Evolutionary conservation across 768 basidiomycete species (phyloP).

Genomic region (Lactifluus volemus): DNA sequence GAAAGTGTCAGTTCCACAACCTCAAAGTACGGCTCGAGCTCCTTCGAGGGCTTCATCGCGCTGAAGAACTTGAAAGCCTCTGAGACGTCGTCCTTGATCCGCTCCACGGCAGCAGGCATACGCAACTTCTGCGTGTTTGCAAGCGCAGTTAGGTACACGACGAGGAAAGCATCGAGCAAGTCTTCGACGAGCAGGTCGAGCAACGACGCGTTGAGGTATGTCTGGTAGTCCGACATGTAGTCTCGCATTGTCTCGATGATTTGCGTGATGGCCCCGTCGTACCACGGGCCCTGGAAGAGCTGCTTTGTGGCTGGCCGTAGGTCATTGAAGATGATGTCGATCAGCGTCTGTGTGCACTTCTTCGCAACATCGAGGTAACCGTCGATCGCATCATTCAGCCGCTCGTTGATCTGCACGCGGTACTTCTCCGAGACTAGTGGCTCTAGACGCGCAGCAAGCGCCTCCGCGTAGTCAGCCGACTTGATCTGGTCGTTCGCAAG

Average conservation of each 20-base stretch:
- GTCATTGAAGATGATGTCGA: slow-evolving; percentile 93
- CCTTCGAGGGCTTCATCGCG: slow-evolving; percentile 64
- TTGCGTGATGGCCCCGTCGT: slow-evolving; percentile 79
- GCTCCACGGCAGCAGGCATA: slow-evolving; percentile 78
- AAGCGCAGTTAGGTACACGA: slow-evolving; percentile 83
- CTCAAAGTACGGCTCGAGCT: slow-evolving; percentile 77
- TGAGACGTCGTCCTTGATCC: slow-evolving; percentile 74
- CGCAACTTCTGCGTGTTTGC: slow-evolving; percentile 76
- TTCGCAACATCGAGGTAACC: slow-evolving; percentile 98
- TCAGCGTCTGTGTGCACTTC: slow-evolving; percentile 90
- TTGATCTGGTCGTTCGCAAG: slow-evolving; percentile 98
- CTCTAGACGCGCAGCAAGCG: slow-evolving; percentile 77
- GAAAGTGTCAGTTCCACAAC: slow-evolving; percentile 77
- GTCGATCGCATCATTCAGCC: slow-evolving; percentile 93
- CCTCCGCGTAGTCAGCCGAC: slow-evolving; percentile 88
- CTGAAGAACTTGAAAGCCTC: slow-evolving; percentile 76
- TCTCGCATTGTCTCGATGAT: slow-evolving; percentile 94
- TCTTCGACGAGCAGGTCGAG: slow-evolving; percentile 91
- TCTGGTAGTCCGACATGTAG: slow-evolving; percentile 92
- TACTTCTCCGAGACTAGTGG: slow-evolving; percentile 93
- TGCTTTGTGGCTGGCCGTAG: slow-evolving; percentile 78
- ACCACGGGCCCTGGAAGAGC: slow-evolving; percentile 83
- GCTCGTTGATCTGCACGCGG: slow-evolving; percentile 67
- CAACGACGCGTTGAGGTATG: slow-evolving; percentile 82
- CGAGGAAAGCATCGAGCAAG: slow-evolving; percentile 82